Percentiles rank a stretch among this genome's conserved stretches.
These are phyloP conservation scores for Colletotrichum tropicale DNA, from an alignment of 2,329 filamentous ascomycete species.

Conservation along the genomic window DNA sequence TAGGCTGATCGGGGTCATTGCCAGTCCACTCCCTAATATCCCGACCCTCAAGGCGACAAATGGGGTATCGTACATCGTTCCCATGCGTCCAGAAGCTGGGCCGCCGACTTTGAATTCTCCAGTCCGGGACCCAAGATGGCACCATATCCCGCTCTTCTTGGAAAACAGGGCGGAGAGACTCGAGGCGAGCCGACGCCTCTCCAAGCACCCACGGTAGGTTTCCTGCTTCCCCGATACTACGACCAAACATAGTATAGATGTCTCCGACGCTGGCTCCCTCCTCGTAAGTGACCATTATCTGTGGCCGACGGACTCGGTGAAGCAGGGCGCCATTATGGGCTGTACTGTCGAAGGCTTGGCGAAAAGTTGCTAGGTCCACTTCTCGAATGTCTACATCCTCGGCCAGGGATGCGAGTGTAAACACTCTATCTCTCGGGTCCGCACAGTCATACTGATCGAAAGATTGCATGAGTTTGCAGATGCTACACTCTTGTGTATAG, in stretches of 20 bases:
- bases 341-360: accelerated
- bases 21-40: background rate
- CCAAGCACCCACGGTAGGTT: background rate
- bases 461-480: background rate
- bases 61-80: background rate
- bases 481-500: background rate
- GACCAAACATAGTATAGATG: background rate
- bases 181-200: background rate
- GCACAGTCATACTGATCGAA: background rate
- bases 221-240: background rate
- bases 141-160: accelerated
- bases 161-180: background rate
- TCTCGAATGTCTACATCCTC: background rate
- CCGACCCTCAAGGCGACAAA: no score
- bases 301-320: background rate
- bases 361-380: background rate
- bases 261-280: background rate
- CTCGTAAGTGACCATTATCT: background rate
- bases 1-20: background rate
- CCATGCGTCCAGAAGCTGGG: background rate
- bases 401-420: background rate
- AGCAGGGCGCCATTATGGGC: accelerated
- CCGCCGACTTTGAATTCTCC: background rate
- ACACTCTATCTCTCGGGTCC: background rate
- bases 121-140: background rate